These are phyloP conservation scores for Coemansia sp. DNA, from an alignment of 192 early-diverging fungal species.

Conservation along the genomic window DNA sequence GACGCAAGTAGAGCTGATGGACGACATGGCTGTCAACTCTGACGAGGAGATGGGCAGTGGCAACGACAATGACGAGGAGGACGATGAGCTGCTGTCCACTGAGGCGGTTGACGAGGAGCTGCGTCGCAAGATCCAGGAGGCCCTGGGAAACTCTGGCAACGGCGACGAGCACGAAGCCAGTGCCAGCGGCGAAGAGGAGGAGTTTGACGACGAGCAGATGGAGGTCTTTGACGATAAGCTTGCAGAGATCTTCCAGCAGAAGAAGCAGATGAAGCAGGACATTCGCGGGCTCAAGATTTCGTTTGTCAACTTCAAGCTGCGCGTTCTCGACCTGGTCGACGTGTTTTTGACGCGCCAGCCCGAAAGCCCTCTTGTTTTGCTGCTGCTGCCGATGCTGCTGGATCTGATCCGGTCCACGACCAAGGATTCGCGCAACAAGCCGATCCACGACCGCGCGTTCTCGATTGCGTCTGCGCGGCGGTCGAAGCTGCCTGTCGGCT, in stretches of 20 bases:
- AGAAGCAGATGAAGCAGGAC: slow-evolving; percentile 76
- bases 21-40: slow-evolving; percentile 10
- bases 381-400: slow-evolving; percentile 70
- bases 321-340: slow-evolving; percentile 80
- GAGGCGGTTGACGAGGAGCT: slow-evolving; percentile 76
- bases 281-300: slow-evolving; percentile 81
- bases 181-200: slow-evolving; percentile 60
- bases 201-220: slow-evolving; percentile 84
- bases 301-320: slow-evolving; percentile 87
- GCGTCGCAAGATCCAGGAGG: slow-evolving; percentile 68
- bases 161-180: slow-evolving; percentile 53
- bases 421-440: slow-evolving; percentile 60
- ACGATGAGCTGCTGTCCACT: slow-evolving; percentile 56
- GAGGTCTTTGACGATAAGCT: slow-evolving; percentile 89
- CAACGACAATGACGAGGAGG: slow-evolving; percentile 51
- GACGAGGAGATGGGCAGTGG: slow-evolving; percentile 34
- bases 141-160: slow-evolving; percentile 52
- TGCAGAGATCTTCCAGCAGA: slow-evolving; percentile 87
- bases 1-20: slow-evolving; percentile 52
- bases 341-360: slow-evolving; percentile 73
- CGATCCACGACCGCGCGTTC: slow-evolving; percentile 70
- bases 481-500: slow-evolving; percentile 62
- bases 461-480: slow-evolving; percentile 60
- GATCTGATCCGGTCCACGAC: slow-evolving; percentile 60
- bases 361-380: slow-evolving; percentile 69